phyloP scores from a whole-genome alignment of 2,329 filamentous ascomycete species.

The Fusarium chaquense region DNA sequence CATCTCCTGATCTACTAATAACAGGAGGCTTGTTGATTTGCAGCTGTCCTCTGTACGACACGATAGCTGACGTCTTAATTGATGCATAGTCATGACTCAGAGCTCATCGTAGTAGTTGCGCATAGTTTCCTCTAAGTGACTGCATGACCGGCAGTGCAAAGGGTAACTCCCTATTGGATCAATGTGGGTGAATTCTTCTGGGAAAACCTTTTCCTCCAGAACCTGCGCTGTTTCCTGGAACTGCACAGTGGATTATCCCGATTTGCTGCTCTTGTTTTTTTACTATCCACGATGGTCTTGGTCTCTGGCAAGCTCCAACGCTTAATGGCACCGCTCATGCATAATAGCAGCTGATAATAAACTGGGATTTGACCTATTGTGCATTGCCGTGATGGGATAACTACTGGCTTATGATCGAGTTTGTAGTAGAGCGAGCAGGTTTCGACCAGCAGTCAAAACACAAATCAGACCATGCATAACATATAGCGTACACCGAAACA shows the following conservation, averaged over 20 bases:
- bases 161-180: constrained; percentile 44
- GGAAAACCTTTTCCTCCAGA: constrained; percentile 38
- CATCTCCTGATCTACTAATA: constrained; percentile 35
- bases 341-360: constrained; percentile 30
- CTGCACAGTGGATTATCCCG: constrained; percentile 32
- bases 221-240: constrained; percentile 18
- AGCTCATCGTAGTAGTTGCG: constrained; percentile 18
- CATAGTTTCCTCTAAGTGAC: constrained; percentile 29
- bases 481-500: constrained; percentile 35
- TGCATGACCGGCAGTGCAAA: constrained; percentile 37
- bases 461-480: constrained; percentile 48
- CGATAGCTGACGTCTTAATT: constrained; percentile 40
- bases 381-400: constrained; percentile 37
- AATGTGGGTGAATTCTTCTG: constrained; percentile 10
- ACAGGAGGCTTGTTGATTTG: constrained; percentile 33
- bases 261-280: constrained; percentile 31
- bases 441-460: constrained; percentile 36
- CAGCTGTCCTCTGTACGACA: constrained; percentile 23
- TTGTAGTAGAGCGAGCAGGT: constrained; percentile 36
- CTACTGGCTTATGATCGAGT: constrained; percentile 34
- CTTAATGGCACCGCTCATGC: constrained; percentile 29
- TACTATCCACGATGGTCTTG: constrained; percentile 21
- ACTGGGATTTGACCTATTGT: constrained; percentile 31
- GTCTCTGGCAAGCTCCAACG: constrained; percentile 18
- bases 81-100: constrained; percentile 45